Evolutionary conservation across 805 yeast species (phyloP).

Genomic region (Yamadazyma laniorum): DNA sequence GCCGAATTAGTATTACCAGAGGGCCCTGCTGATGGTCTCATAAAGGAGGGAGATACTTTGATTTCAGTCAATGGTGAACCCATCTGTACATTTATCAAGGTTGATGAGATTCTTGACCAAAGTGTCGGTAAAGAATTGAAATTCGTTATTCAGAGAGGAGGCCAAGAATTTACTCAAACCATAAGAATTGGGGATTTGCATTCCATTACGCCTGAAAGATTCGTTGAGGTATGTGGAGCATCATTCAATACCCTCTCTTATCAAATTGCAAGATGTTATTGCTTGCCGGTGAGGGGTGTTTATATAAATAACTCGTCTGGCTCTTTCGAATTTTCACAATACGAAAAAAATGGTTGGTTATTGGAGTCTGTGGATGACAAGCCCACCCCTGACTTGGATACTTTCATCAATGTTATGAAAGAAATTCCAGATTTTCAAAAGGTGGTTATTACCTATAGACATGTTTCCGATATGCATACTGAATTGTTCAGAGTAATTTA

Average conservation of each 20-base stretch:
- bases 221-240: conserved; percentile 82
- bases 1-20: conserved; percentile 79
- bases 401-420: conserved; percentile 76
- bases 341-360: conserved; percentile 74
- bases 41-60: conserved; percentile 84
- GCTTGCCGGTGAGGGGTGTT: conserved; percentile 83
- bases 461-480: conserved; percentile 76
- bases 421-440: conserved; percentile 71
- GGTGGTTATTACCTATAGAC: conserved; percentile 70
- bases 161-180: conserved; percentile 48
- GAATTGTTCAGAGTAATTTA: conserved; percentile 63
- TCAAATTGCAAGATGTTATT: conserved; percentile 82
- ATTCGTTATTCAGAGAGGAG: conserved; percentile 71
- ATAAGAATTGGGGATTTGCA: conserved; percentile 75
- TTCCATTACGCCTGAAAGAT: conserved; percentile 76
- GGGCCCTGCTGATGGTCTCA: conserved; percentile 74
- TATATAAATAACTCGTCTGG: conserved; percentile 76
- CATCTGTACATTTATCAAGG: conserved; percentile 68
- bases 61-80: conserved; percentile 65
- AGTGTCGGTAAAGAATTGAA: conserved; percentile 59
- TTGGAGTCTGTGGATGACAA: conserved; percentile 73
- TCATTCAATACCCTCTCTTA: conserved; percentile 82
- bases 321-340: conserved; percentile 60
- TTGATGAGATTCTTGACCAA: conserved; percentile 80
- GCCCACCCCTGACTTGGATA: conserved; percentile 71